Percentiles rank a stretch among this genome's conserved stretches.
Conservation (phyloP, 257 asterid species). For the Gynochthodes officinalis region DNA sequence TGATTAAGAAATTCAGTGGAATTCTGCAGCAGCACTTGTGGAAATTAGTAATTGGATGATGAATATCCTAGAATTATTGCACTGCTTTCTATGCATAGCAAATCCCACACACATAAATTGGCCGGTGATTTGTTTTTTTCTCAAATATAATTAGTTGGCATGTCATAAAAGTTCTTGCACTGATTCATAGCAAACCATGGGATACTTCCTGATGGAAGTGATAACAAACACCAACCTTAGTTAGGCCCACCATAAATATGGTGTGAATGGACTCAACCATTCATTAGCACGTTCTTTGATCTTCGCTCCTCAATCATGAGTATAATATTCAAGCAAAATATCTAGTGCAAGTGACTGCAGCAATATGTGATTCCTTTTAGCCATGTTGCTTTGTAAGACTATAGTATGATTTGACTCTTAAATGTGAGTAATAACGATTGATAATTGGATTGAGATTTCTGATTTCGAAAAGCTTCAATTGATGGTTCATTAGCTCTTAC, state of each 20-base stretch:
- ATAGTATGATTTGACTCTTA: not conserved
- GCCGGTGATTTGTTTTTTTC: no score
- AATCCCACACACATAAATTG: no score
- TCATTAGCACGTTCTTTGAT: not conserved
- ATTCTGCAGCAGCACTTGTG: no score
- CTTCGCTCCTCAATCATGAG: not conserved
- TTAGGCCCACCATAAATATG: not conserved
- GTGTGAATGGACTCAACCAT: not conserved
- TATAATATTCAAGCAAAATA: not conserved
- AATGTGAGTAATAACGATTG: not conserved
- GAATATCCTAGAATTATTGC: no score
- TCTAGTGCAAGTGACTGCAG: not conserved
- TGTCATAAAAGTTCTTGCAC: not conserved
- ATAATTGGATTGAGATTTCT: not conserved
- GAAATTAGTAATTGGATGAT: no score
- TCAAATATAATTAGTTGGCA: not conserved
- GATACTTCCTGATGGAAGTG: not conserved
- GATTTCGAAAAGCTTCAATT: not conserved
- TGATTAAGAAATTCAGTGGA: no score
- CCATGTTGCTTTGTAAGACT: not conserved
- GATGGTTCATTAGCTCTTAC: not conserved
- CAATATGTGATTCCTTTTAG: not conserved
- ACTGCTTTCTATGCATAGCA: no score
- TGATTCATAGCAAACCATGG: no score
- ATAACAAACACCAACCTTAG: not conserved